Conservation (phyloP, 1,139 yeast species). For the Saccharomyces hybrid region DNA sequence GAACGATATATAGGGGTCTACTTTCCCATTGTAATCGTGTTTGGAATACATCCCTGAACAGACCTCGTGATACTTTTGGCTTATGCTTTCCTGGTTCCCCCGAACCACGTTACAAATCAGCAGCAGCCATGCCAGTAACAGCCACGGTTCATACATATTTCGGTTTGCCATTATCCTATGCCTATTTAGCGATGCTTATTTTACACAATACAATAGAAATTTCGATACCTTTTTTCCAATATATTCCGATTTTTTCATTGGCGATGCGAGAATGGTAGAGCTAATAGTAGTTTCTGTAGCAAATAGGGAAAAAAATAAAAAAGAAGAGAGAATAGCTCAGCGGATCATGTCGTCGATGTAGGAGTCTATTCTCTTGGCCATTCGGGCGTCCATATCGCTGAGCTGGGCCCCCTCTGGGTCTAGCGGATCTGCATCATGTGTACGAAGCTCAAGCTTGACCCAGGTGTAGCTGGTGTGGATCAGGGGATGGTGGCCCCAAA, state of each 20-base stretch:
- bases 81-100: neutral
- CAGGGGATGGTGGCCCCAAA: conserved; percentile 66
- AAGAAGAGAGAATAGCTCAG: neutral
- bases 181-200: neutral
- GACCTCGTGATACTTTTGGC: conserved; percentile 25
- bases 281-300: neutral
- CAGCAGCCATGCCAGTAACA: neutral
- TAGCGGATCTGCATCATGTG: conserved; percentile 45
- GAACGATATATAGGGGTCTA: conserved; percentile 51
- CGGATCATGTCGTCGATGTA: neutral
- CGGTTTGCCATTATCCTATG: neutral
- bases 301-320: neutral
- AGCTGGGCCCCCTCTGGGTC: conserved; percentile 34
- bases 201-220: neutral
- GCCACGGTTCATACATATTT: neutral
- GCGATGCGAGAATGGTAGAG: neutral
- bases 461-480: conserved; percentile 55
- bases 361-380: conserved; percentile 48
- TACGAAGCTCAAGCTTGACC: conserved; percentile 51
- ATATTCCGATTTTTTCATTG: neutral
- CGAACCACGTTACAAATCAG: neutral
- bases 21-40: conserved; percentile 65
- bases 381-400: conserved; percentile 49
- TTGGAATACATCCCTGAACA: conserved; percentile 86
- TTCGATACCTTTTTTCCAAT: neutral